Evolutionary conservation across 108 stramenopile species (phyloP).

Genomic region (Pseudonitzschia pungens): DNA sequence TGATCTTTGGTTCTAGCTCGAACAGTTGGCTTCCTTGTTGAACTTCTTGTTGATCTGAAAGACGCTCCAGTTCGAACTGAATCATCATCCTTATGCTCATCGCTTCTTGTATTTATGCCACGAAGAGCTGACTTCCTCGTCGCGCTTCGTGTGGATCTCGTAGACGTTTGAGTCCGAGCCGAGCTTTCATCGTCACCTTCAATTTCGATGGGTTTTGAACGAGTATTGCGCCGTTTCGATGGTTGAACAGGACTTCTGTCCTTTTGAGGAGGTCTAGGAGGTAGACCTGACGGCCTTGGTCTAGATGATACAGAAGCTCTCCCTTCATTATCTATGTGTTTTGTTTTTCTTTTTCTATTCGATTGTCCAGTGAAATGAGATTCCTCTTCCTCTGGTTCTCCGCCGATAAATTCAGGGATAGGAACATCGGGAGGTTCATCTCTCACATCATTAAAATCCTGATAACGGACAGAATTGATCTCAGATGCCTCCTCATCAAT

Average conservation of each 20-base stretch:
- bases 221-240: not conserved
- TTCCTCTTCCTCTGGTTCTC: not conserved
- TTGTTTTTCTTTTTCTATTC: not conserved
- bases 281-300: not conserved
- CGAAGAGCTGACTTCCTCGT: not conserved
- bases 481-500: constrained; percentile 1
- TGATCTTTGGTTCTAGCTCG: not conserved
- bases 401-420: constrained; percentile 16
- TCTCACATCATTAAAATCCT: not conserved
- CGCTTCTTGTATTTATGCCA: not conserved
- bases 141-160: not conserved
- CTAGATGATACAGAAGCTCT: not conserved
- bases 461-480: not conserved
- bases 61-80: constrained; percentile 7
- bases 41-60: constrained; percentile 3
- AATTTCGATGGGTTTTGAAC: not conserved
- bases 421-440: constrained; percentile 9
- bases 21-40: not conserved
- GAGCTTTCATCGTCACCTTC: constrained; percentile 17
- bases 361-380: not conserved
- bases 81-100: constrained; percentile 1
- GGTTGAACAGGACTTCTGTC: not conserved
- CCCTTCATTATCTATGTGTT: not conserved
- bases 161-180: not conserved
- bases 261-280: constrained; percentile 10